phyloP scores from a whole-genome alignment of 805 yeast genomes.

The Cyberlindnera americana region DNA sequence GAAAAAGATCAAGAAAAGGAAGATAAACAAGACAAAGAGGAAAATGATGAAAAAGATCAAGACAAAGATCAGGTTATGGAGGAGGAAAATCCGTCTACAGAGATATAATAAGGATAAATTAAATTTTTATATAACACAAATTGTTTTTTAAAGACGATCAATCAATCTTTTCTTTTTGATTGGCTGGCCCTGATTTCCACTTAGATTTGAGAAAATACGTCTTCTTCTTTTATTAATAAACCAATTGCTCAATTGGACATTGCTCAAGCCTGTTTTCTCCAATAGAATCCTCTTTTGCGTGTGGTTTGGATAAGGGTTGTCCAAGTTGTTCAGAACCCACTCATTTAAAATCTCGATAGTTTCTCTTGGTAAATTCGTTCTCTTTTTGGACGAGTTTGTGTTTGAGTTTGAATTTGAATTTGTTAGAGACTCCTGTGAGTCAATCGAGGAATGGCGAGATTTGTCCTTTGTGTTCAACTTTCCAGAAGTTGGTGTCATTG shows the following conservation, averaged over 20 bases:
- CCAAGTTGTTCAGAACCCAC: constrained; percentile 72
- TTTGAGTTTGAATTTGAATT: constrained; percentile 5
- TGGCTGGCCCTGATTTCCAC: constrained; percentile 32
- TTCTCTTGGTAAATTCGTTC: constrained; percentile 76
- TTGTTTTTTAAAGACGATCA: constrained; percentile 26
- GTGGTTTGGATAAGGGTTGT: constrained; percentile 82
- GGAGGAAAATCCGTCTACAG: too few species aligned
- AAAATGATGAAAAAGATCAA: too few species aligned
- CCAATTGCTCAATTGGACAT: constrained; percentile 83
- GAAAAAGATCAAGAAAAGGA: neutral
- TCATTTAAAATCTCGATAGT: constrained; percentile 67
- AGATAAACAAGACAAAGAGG: too few species aligned
- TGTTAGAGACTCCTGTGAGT: constrained; percentile 16
- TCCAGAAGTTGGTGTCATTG: constrained; percentile 6
- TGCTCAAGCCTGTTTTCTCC: constrained; percentile 70
- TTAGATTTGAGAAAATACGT: constrained; percentile 41
- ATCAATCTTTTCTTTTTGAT: constrained; percentile 30
- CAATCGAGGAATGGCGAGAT: constrained; percentile 19
- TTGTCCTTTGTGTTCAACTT: too few species aligned
- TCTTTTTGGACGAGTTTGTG: constrained; percentile 32
- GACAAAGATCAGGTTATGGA: too few species aligned
- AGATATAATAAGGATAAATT: too few species aligned
- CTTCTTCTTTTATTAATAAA: constrained; percentile 84
- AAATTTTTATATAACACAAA: too few species aligned
- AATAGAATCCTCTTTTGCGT: constrained; percentile 69